These are phyloP conservation scores for Rubroboletus satanas DNA, from an alignment of 768 basidiomycete genomes.

Conservation along the genomic window DNA sequence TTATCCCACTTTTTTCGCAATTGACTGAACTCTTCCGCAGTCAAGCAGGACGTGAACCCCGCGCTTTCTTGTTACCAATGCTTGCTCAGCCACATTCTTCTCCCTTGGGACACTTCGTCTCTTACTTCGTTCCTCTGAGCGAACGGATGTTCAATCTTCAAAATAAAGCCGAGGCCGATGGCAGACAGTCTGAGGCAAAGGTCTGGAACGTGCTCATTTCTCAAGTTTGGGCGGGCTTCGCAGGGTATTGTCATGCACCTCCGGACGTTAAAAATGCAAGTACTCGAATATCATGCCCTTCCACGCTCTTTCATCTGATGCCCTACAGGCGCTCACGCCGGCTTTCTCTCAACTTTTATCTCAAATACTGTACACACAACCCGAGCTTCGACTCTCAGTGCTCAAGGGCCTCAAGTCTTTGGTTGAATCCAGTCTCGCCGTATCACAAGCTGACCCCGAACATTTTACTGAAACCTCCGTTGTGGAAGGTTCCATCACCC, in stretches of 20 bases:
- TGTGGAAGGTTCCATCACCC: conserved; percentile 39
- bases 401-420: conserved; percentile 77
- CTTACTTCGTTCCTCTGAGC: conserved; percentile 90
- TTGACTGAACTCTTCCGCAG: conserved; percentile 36
- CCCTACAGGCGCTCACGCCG: conserved; percentile 60
- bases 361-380: conserved; percentile 87
- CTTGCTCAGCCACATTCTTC: conserved; percentile 79
- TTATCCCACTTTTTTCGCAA: neutral
- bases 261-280: conserved; percentile 68
- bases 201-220: conserved; percentile 92
- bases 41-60: conserved; percentile 71
- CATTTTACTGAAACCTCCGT: conserved; percentile 26
- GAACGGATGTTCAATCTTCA: conserved; percentile 90
- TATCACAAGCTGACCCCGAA: conserved; percentile 37
- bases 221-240: conserved; percentile 90
- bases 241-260: conserved; percentile 84
- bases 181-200: conserved; percentile 80
- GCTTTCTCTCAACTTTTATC: conserved; percentile 87
- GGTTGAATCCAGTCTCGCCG: conserved; percentile 71
- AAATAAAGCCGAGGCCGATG: conserved; percentile 70
- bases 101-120: conserved; percentile 78
- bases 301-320: conserved; percentile 1
- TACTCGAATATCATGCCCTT: neutral
- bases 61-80: conserved; percentile 88
- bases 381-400: conserved; percentile 76